A percentile compares a stretch with the other conserved stretches of the same genome.
These are phyloP conservation scores for Beta macrorhiza DNA, from an alignment of 179 eudicot species.

Conservation along the genomic window DNA sequence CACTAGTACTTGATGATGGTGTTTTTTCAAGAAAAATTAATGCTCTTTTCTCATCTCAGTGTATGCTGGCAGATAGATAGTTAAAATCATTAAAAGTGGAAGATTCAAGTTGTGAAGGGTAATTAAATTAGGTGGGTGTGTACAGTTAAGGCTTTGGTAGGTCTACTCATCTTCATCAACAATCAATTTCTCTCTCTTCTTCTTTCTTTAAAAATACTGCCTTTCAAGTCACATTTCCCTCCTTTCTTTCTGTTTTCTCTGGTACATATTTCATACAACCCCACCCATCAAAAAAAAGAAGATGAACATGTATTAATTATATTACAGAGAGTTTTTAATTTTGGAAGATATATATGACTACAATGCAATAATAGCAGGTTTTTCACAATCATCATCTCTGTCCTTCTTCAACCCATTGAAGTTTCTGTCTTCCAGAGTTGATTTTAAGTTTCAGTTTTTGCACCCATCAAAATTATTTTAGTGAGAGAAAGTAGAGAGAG, in stretches of 20 bases:
- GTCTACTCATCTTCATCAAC: not conserved
- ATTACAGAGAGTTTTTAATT: conserved; percentile 18
- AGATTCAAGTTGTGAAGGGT: conserved; percentile 26
- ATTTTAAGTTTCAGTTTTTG: conserved; percentile 21
- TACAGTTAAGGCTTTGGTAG: conserved; percentile 25
- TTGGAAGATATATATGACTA: conserved; percentile 20
- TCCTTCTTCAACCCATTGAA: conserved; percentile 22
- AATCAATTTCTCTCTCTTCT: not conserved
- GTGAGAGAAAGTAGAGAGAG: not conserved
- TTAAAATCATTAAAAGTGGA: conserved; percentile 29
- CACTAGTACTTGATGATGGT: conserved; percentile 20
- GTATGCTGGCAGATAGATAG: conserved; percentile 27
- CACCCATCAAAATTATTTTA: conserved; percentile 27
- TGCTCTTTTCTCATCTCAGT: conserved; percentile 19
- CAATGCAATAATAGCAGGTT: conserved; percentile 23
- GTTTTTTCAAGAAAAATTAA: conserved; percentile 30
- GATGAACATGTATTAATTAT: conserved; percentile 10
- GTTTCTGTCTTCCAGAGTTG: conserved; percentile 13
- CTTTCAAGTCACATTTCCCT: conserved; percentile 34
- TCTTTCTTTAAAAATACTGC: conserved; percentile 14
- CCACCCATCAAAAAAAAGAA: not conserved
- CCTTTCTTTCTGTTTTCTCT: not conserved
- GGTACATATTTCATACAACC: conserved; percentile 14
- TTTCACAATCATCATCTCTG: conserved; percentile 34
- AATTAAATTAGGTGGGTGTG: conserved; percentile 35